A percentile compares a stretch with the other conserved stretches of the same genome.
phyloP scores from a whole-genome alignment of 805 yeast genomes.

The Yamadazyma ubonensis region DNA sequence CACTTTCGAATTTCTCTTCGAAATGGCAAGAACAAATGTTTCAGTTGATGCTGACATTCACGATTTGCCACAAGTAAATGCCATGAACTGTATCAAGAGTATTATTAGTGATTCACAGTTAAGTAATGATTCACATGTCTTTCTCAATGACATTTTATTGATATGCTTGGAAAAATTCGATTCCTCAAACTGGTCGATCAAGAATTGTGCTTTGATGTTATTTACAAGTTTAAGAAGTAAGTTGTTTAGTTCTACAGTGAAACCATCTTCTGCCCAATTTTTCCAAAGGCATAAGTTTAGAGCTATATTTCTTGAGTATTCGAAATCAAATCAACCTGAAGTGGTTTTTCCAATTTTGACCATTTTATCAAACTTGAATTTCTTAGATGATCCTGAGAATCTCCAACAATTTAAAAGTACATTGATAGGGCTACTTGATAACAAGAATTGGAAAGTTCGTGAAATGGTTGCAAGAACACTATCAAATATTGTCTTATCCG shows the following conservation, averaged over 20 bases:
- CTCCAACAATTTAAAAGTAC: constrained; percentile 51
- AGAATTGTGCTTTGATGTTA: constrained; percentile 92
- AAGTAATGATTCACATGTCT: constrained; percentile 49
- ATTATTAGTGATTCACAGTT: constrained; percentile 71
- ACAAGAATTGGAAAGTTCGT: constrained; percentile 75
- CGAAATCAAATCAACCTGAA: constrained; percentile 45
- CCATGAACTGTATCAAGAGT: constrained; percentile 78
- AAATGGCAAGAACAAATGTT: constrained; percentile 55
- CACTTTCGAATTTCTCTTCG: constrained; percentile 53
- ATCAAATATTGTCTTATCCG: constrained; percentile 23
- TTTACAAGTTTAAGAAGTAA: constrained; percentile 82
- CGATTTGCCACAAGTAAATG: constrained; percentile 91
- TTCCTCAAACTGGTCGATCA: constrained; percentile 74
- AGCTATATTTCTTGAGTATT: constrained; percentile 42
- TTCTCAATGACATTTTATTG: constrained; percentile 56
- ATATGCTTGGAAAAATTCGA: constrained; percentile 63
- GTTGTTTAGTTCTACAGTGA: constrained; percentile 61
- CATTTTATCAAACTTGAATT: constrained; percentile 65
- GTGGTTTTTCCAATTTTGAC: constrained; percentile 74
- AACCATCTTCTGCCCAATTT: constrained; percentile 61
- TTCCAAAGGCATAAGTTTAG: constrained; percentile 64
- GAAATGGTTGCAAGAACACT: constrained; percentile 81
- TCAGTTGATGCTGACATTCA: constrained; percentile 49
- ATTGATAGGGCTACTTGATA: constrained; percentile 48
- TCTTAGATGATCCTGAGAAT: constrained; percentile 50